These are phyloP conservation scores for Mycena maculata DNA, from an alignment of 768 basidiomycete species.

Conservation along the genomic window DNA sequence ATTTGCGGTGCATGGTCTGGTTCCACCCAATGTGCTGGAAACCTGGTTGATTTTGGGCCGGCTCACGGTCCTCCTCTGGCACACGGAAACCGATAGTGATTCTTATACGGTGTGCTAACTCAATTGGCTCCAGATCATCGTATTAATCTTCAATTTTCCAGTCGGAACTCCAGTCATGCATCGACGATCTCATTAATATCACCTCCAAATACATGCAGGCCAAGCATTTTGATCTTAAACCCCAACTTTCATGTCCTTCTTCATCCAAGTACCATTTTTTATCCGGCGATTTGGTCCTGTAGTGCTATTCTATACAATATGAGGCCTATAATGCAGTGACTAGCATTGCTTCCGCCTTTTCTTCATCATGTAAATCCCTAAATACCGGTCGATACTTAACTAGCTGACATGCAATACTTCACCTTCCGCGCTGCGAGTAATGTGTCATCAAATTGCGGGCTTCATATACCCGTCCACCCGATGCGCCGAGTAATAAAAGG, in stretches of 20 bases:
- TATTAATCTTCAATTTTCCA: no score
- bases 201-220: conserved; percentile 34
- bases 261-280: conserved; percentile 36
- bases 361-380: no score
- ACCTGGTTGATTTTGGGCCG: conserved; percentile 39
- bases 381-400: no score
- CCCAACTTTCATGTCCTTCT: conserved; percentile 36
- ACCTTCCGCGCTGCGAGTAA: no score
- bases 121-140: conserved; percentile 28
- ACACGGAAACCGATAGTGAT: conserved; percentile 41
- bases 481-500: no score
- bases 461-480: no score
- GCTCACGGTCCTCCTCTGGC: conserved; percentile 40
- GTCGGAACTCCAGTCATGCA: conserved; percentile 30
- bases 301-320: conserved; percentile 42
- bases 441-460: no score
- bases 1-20: conserved; percentile 40
- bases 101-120: conserved; percentile 32
- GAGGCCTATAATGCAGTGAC: conserved; percentile 40
- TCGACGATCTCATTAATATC: conserved; percentile 35
- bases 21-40: conserved; percentile 30
- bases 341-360: no score
- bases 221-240: conserved; percentile 41
- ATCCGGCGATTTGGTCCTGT: conserved; percentile 43
- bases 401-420: no score